phyloP scores from a whole-genome alignment of 1,284 basidiomycete genomes.

The Ceratobasidium theobromae region DNA sequence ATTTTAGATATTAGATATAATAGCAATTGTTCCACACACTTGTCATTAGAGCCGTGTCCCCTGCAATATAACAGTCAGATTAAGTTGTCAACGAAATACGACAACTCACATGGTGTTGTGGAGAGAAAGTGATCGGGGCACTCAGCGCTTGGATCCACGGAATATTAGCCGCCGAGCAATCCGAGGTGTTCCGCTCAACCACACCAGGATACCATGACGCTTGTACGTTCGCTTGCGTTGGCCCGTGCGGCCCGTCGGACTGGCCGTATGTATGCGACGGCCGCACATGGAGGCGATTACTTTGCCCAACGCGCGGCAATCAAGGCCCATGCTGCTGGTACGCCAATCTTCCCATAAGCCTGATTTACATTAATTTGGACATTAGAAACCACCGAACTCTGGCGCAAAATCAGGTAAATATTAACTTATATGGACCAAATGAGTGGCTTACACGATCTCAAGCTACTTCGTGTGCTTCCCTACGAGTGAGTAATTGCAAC shows the following conservation, averaged over 20 bases:
- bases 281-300: constrained; percentile 32
- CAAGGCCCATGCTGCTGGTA: constrained; percentile 68
- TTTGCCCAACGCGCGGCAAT: constrained; percentile 56
- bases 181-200: constrained; percentile 22
- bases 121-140: neutral
- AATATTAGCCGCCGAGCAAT: neutral
- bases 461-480: constrained; percentile 78
- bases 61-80: constrained; percentile 22
- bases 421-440: neutral
- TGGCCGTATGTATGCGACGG: constrained; percentile 28
- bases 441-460: neutral
- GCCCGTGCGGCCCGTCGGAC: constrained; percentile 23
- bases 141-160: constrained; percentile 8
- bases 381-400: constrained; percentile 71
- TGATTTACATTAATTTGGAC: constrained; percentile 25
- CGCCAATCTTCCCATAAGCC: constrained; percentile 37
- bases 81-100: neutral
- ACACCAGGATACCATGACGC: constrained; percentile 11
- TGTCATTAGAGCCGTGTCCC: constrained; percentile 85
- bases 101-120: constrained; percentile 26
- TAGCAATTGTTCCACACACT: constrained; percentile 40
- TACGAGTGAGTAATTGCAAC: constrained; percentile 45
- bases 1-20: neutral
- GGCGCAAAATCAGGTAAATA: constrained; percentile 78
- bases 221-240: constrained; percentile 23